Conservation (phyloP, 73 alveolate species). For the Uronychia setigera region DNA sequence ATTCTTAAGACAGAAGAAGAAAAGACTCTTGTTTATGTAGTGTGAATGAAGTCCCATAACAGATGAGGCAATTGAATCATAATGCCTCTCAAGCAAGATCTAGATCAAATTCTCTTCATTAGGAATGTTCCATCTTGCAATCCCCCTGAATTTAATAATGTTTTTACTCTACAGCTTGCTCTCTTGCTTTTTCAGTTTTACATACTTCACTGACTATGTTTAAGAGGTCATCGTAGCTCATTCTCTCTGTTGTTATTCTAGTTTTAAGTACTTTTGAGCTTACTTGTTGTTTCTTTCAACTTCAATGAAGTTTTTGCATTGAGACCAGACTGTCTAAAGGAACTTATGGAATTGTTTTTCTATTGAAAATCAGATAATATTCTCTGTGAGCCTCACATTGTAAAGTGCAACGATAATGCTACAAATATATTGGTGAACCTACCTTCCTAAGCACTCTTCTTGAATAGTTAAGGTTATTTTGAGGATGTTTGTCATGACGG, state of each 20-base stretch:
- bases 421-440: background rate
- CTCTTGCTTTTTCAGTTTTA: background rate
- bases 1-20: slow-evolving; percentile 12
- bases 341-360: background rate
- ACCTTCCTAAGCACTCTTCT: background rate
- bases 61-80: background rate
- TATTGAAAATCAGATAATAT: background rate
- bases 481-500: background rate
- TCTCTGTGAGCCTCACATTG: background rate
- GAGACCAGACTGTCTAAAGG: background rate
- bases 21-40: slow-evolving; percentile 4
- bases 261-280: background rate
- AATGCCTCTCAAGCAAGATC: background rate
- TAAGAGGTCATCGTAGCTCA: background rate
- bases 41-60: background rate
- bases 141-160: background rate
- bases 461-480: background rate
- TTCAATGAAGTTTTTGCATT: background rate
- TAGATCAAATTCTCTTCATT: background rate
- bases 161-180: background rate
- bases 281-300: background rate
- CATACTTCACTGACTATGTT: background rate
- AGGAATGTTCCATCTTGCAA: background rate
- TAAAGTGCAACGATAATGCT: background rate
- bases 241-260: background rate